A percentile compares a stretch with the other conserved stretches of the same genome.
Evolutionary conservation across 73 alveolate genomes (phyloP).

Genomic region (Paramecium pentaurelia): DNA sequence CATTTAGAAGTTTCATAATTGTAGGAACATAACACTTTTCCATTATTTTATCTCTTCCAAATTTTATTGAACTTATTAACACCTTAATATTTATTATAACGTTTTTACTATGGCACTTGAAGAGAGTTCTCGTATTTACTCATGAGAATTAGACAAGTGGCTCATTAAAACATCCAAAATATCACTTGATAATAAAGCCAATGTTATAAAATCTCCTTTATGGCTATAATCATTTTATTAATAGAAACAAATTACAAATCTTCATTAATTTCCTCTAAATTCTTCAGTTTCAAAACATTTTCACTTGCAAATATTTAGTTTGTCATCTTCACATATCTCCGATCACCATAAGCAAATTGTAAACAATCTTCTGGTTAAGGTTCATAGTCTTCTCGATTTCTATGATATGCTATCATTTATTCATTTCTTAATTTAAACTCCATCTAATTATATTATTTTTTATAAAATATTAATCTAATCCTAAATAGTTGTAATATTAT

Average conservation of each 20-base stretch:
- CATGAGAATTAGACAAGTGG: slow-evolving; percentile 48
- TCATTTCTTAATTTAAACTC: slow-evolving; percentile 55
- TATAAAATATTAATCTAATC: too few relatives aligned
- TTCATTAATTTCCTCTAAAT: slow-evolving; percentile 53
- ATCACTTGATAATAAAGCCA: slow-evolving; percentile 52
- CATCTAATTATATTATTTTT: background rate
- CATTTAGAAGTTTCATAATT: slow-evolving; percentile 44
- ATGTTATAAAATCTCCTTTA: slow-evolving; percentile 51
- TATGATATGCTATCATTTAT: slow-evolving; percentile 52
- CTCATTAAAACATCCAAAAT: slow-evolving; percentile 26
- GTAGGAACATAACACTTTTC: slow-evolving; percentile 26
- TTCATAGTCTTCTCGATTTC: slow-evolving; percentile 55
- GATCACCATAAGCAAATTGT: slow-evolving; percentile 55
- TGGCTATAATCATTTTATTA: background rate
- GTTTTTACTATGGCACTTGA: slow-evolving; percentile 51
- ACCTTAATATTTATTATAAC: background rate
- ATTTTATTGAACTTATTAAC: slow-evolving; percentile 22
- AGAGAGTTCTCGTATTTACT: slow-evolving; percentile 40
- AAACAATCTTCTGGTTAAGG: slow-evolving; percentile 46
- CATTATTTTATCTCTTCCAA: slow-evolving; percentile 54
- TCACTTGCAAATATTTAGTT: slow-evolving; percentile 24
- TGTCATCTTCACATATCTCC: slow-evolving; percentile 58
- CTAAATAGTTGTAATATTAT: too few relatives aligned
- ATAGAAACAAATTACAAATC: background rate
- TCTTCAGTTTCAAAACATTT: slow-evolving; percentile 43